phyloP scores from a whole-genome alignment of 345 rosid species.

The Geranium brycei region DNA sequence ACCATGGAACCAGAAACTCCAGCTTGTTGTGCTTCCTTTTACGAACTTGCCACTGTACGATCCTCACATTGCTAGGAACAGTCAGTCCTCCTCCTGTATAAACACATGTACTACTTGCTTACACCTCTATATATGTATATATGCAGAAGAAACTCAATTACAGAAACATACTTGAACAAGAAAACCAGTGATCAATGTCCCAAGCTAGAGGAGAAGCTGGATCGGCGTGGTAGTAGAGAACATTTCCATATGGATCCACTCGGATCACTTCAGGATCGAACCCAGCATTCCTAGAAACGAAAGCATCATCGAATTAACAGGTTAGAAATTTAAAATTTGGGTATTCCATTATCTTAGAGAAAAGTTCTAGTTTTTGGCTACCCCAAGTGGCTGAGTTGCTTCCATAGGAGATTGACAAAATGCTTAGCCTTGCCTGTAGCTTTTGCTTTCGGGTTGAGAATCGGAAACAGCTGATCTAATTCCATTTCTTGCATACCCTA shows the following conservation, averaged over 20 bases:
- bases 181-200: slow-evolving; percentile 95
- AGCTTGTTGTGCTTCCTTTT: slow-evolving; percentile 68
- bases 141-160: neutral
- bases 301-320: neutral
- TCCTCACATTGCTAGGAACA: slow-evolving; percentile 76
- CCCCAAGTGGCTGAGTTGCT: slow-evolving; percentile 89
- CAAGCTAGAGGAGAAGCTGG: slow-evolving; percentile 96
- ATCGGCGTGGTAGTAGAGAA: slow-evolving; percentile 78
- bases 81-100: slow-evolving; percentile 85
- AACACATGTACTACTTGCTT: neutral
- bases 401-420: slow-evolving; percentile 68
- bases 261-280: slow-evolving; percentile 82
- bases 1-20: slow-evolving; percentile 92
- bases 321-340: neutral
- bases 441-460: slow-evolving; percentile 57
- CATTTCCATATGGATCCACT: slow-evolving; percentile 83
- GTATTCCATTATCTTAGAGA: neutral
- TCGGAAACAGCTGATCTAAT: slow-evolving; percentile 49
- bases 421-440: slow-evolving; percentile 56
- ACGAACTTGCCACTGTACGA: slow-evolving; percentile 85
- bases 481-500: slow-evolving; percentile 42
- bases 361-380: slow-evolving; percentile 8
- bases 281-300: slow-evolving; percentile 67
- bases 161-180: slow-evolving; percentile 54
- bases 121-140: too few relatives aligned